Base-by-base conservation (phyloP, 2,329 filamentous ascomycete species). In the Endocalyx cinctus region DNA sequence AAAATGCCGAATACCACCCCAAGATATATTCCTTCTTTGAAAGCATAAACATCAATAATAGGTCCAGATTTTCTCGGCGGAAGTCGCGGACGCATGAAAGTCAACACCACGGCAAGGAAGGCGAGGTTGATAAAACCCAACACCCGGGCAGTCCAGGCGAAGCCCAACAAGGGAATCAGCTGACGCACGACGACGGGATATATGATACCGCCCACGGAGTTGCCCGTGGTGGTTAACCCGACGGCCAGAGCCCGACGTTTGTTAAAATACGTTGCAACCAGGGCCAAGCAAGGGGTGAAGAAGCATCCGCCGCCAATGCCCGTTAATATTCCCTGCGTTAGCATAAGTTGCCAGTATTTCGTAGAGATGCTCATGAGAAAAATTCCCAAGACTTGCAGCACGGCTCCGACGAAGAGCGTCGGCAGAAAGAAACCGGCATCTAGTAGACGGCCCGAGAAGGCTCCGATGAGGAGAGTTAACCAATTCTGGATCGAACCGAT, bases 31-130 rank as follows among this genome's bases (percentile, higher is more conserved):
- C 46, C 35, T 11, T 57, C 55, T 17, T 47, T 51, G 34, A 57
- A 54, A 3, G 54, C 54, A 12, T 44, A 19, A 10, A 50, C 36
- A n/a, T 58, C 55, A 18, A 58, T 34, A 15, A 57, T 26, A 7
- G 53, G 51, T 1, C 54, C 53, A 1, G 54, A 57, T 31, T 49
- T 54, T 15, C 55, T 44, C 6, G 55, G 55, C 11, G 53, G 54
- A 6, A 58, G 39, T 5, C 54, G 49, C 6, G 55, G 48, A 6
- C 53, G 43, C 54, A 58, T 54, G 34, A 58, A 57, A 8, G 41
- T 31, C 5, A 55, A 33, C 11, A 50, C 90, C 42, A 95, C 79
- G 17, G 94, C 80, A 29, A 97, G 80, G 17, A 86, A 87, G 1
- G 84, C 87, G 26, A 83, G 74, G 60, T 97, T 97, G 25, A 88